Base-by-base conservation (phyloP, 2,329 filamentous ascomycete species). In the Lecanicillium sp. region DNA sequence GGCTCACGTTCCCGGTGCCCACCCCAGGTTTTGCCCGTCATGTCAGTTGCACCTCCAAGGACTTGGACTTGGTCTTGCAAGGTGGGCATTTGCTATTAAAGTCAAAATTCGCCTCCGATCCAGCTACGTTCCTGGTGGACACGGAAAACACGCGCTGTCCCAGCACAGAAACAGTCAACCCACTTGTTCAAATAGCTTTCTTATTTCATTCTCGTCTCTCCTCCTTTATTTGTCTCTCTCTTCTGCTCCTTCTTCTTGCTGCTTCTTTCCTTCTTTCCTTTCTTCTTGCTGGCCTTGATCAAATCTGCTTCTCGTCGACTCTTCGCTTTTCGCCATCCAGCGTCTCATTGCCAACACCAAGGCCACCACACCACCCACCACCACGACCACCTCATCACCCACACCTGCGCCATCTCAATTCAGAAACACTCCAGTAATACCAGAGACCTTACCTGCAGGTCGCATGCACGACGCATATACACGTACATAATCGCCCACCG, bases 71-170 rank as follows among this genome's bases (percentile, higher is more conserved):
- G 26, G 17, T 37, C 42, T 32, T 24, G 44, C 36, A 46, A 27
- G 26, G 35, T 20, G 20, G 26, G 24, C 44, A 39, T 40, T 23
- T 37, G 21, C 32, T 36, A 37, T 17, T 29, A 44, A 37, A 46
- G 44, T 46, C 44, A 23, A 44, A 17, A 46, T 39, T 26, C 27
- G 32, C 44, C 44, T 46, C 26, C 36, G 36, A 46, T 46, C 44
- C 44, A 40, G 44, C 15, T 27, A 17, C 30, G 14, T 36, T 44
- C 27, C 30, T 19, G 42, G n/a, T 32, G 19, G 24, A 10, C 44
- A 39, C 26, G 44, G 36, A 39, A 46, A 39, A 26, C 35, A 46
- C 44, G 27, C 44, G 12, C 27, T 33, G 36, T 30, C 32, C 30
- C 44, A 40, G 44, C 32, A 39, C 44, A 40, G 44, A 33, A 17